Percentiles rank a stretch among this genome's conserved stretches.
phyloP scores from a whole-genome alignment of 2,329 filamentous ascomycete genomes.

The Ophiosphaerella narmari region DNA sequence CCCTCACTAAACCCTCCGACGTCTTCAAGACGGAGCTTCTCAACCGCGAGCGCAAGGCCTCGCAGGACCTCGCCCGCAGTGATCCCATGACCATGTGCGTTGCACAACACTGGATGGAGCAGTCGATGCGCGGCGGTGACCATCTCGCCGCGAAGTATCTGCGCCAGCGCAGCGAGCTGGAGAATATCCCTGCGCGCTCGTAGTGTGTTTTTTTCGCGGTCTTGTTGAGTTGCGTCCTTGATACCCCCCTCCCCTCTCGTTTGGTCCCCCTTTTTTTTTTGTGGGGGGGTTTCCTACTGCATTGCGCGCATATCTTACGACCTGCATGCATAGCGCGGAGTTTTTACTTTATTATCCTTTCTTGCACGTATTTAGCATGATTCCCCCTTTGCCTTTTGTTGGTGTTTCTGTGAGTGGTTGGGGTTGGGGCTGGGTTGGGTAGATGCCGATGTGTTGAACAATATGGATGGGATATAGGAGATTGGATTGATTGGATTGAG shows the following conservation, averaged over 20 bases:
- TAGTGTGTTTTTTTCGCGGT: slow-evolving; percentile 2
- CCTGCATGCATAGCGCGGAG: slow-evolving; percentile 39
- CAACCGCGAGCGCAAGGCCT: slow-evolving; percentile 61
- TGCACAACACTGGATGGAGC: slow-evolving; percentile 96
- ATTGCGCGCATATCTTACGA: slow-evolving; percentile 19
- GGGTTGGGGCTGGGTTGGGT: too few species aligned
- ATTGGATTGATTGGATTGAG: too few species aligned
- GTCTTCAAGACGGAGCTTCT: slow-evolving; percentile 90
- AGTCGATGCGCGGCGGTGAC: slow-evolving; percentile 84
- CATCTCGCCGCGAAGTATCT: slow-evolving; percentile 81
- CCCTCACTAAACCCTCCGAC: slow-evolving; percentile 80
- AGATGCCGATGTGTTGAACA: too few species aligned
- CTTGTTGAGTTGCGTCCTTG: background rate
- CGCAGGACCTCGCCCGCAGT: slow-evolving; percentile 66
- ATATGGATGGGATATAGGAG: too few species aligned
- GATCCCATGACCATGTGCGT: slow-evolving; percentile 91
- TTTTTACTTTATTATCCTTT: slow-evolving; percentile 11
- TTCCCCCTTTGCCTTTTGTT: slow-evolving; percentile 3
- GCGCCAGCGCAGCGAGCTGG: slow-evolving; percentile 69
- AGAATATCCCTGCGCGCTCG: slow-evolving; percentile 56
- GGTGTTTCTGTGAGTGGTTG: too few species aligned
- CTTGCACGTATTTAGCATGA: slow-evolving; percentile 1
- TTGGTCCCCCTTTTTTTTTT: slow-evolving; percentile 18
- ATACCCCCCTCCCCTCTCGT: background rate
- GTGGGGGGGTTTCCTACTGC: slow-evolving; percentile 6